A percentile compares a stretch with the other conserved stretches of the same genome.
phyloP scores from a whole-genome alignment of 305 asterid species.

The Solanum hybrid region DNA sequence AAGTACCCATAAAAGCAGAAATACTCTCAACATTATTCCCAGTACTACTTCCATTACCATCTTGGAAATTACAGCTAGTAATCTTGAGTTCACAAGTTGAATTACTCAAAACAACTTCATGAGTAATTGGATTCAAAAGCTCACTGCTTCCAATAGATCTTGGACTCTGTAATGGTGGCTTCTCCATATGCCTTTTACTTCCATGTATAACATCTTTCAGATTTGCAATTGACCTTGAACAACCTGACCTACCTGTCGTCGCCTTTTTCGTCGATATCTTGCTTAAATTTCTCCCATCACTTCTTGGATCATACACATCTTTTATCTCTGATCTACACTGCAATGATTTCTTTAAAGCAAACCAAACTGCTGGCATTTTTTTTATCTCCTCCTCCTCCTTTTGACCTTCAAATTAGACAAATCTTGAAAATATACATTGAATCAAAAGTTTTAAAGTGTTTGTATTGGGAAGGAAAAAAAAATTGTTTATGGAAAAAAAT shows the following conservation, averaged over 20 bases:
- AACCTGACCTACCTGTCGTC: conserved; percentile 23
- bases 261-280: conserved; percentile 46
- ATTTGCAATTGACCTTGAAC: conserved; percentile 49
- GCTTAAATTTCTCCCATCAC: conserved; percentile 17
- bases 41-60: conserved; percentile 11
- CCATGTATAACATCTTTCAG: conserved; percentile 50
- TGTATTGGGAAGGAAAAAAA: too few relatives aligned
- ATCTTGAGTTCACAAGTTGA: conserved; percentile 76
- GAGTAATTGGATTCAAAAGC: conserved; percentile 72
- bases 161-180: conserved; percentile 72
- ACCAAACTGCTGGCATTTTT: conserved; percentile 85
- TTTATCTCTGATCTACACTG: conserved; percentile 53
- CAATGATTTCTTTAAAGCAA: conserved; percentile 60
- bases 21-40: conserved; percentile 17
- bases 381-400: background rate
- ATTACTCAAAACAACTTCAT: conserved; percentile 60
- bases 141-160: conserved; percentile 92
- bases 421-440: background rate
- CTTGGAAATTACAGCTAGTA: conserved; percentile 26
- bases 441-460: background rate
- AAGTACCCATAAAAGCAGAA: conserved; percentile 40
- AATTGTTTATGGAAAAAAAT: background rate
- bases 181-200: conserved; percentile 80
- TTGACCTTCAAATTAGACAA: background rate
- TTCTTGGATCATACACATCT: conserved; percentile 52